phyloP scores from a whole-genome alignment of 1,284 basidiomycete species.

The Moniliophthora roreri region DNA sequence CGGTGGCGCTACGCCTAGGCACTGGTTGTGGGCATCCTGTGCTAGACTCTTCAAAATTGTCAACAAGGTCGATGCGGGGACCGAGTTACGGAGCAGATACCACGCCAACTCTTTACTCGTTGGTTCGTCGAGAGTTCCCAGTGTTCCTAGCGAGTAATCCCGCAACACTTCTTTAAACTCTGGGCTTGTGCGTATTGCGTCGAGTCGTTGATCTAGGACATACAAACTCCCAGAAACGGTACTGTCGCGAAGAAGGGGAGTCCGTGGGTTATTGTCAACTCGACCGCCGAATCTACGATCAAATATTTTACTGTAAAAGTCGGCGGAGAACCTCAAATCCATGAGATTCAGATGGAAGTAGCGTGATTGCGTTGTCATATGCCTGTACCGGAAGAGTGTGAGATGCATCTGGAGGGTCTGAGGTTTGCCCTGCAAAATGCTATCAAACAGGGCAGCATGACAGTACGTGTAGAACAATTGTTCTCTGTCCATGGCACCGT shows the following conservation, averaged over 20 bases:
- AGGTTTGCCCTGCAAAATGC: slow-evolving; percentile 87
- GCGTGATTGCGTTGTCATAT: slow-evolving; percentile 50
- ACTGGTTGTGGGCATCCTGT: slow-evolving; percentile 55
- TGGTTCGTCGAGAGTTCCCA: slow-evolving; percentile 22
- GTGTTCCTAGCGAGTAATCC: slow-evolving; percentile 52
- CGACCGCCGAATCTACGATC: slow-evolving; percentile 69
- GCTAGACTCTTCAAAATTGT: slow-evolving; percentile 58
- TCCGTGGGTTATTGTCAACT: slow-evolving; percentile 58
- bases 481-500: slow-evolving; percentile 55
- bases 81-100: slow-evolving; percentile 67
- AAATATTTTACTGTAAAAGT: slow-evolving; percentile 74
- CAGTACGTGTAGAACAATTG: slow-evolving; percentile 71
- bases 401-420: slow-evolving; percentile 75
- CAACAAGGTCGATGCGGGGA: slow-evolving; percentile 65
- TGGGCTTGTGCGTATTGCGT: slow-evolving; percentile 40
- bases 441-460: slow-evolving; percentile 81
- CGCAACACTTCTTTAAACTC: slow-evolving; percentile 46
- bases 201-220: slow-evolving; percentile 57
- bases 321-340: slow-evolving; percentile 67
- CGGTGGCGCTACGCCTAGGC: slow-evolving; percentile 44
- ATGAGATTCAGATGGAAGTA: slow-evolving; percentile 68
- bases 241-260: slow-evolving; percentile 66
- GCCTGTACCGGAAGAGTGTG: slow-evolving; percentile 65
- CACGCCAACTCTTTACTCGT: slow-evolving; percentile 36
- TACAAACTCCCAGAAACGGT: slow-evolving; percentile 64